Base-by-base conservation (phyloP, 805 yeast species). In the Zygosaccharomyces bailii region DNA sequence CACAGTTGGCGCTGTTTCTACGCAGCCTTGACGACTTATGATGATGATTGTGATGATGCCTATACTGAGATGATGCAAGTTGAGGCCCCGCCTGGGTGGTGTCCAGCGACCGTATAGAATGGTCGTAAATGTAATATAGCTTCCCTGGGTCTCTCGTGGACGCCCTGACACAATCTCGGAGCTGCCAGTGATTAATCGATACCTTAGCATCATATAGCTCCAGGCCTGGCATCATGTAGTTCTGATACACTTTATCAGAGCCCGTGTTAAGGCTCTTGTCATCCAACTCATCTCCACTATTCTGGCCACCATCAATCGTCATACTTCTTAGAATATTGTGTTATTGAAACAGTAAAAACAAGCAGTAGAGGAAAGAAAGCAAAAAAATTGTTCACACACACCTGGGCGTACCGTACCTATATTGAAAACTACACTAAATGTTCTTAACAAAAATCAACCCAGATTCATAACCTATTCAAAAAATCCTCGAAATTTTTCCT, bases 161-260 rank as follows among this genome's bases (percentile, higher is more conserved):
- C 11, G 76, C 74, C 51, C 80, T 76, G 4, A 88, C 69, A 56
- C 88, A 71, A 57, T 88, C 91, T 29, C 95, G 71, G 24, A 88
- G 70, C 62, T 87, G 96, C 95, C 95, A 88, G 67, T 87, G 83
- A 19, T 63, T 60, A 18, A 63, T 65, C 2, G 66, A 52, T 11
- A 65, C 60, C 44, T 63, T 55, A 5, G 61, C 58, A 44, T 54
- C 63, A 37, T 55, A 66, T 17, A 64, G 42, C 42, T 59, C 62
- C 37, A 61, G 45, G 14, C 59, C 57, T 1, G 66, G 64, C 61
- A 61, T 55, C 54, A 63, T 43, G 47, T 61, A 63, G 32, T 60
- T 61, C 43, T 62, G 66, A 31, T 53, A 62, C 4, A 62, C 52
- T 31, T 57, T 62, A 34, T 61, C 65, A 4, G 58, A 49, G 10